phyloP scores from a whole-genome alignment of 441 rosid species.

The Erodium texanum region DNA sequence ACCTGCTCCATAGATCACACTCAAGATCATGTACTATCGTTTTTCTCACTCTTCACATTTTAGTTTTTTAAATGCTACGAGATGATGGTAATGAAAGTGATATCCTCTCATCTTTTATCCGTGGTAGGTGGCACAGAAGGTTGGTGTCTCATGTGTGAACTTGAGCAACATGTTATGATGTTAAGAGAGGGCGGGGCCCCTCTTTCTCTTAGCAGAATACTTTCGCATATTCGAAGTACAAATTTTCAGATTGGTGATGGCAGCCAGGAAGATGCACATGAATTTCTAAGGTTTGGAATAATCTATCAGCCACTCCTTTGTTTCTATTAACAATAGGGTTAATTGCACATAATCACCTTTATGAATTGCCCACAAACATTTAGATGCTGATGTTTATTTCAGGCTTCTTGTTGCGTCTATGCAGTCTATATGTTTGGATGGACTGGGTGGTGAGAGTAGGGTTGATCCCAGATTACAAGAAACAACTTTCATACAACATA shows the following conservation, averaged over 20 bases:
- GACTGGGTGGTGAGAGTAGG: slow-evolving; percentile 66
- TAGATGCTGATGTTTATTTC: too few species aligned
- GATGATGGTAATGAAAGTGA: not conserved
- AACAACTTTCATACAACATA: slow-evolving; percentile 76
- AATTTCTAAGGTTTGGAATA: slow-evolving; percentile 55
- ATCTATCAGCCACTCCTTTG: slow-evolving; percentile 9
- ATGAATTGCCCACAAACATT: too few species aligned
- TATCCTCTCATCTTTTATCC: not conserved
- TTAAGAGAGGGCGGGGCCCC: slow-evolving; percentile 60
- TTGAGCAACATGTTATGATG: slow-evolving; percentile 68
- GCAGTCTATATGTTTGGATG: slow-evolving; percentile 81
- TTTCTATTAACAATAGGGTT: too few species aligned
- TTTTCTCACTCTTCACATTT: slow-evolving; percentile 16
- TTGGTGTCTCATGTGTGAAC: slow-evolving; percentile 88
- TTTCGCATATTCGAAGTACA: slow-evolving; percentile 51
- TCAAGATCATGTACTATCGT: slow-evolving; percentile 57
- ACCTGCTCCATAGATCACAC: slow-evolving; percentile 61
- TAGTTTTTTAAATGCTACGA: too few species aligned
- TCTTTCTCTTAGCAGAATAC: slow-evolving; percentile 59
- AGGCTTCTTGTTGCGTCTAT: slow-evolving; percentile 74
- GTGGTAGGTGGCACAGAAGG: slow-evolving; percentile 52
- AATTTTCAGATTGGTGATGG: slow-evolving; percentile 73
- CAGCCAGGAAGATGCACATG: slow-evolving; percentile 92
- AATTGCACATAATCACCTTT: too few species aligned
- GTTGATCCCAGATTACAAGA: slow-evolving; percentile 63